Evolutionary conservation across 1,284 basidiomycete genomes (phyloP), one percentile per base, ranked within the genome.

Genomic region (Dichomitus squalens): DNA sequence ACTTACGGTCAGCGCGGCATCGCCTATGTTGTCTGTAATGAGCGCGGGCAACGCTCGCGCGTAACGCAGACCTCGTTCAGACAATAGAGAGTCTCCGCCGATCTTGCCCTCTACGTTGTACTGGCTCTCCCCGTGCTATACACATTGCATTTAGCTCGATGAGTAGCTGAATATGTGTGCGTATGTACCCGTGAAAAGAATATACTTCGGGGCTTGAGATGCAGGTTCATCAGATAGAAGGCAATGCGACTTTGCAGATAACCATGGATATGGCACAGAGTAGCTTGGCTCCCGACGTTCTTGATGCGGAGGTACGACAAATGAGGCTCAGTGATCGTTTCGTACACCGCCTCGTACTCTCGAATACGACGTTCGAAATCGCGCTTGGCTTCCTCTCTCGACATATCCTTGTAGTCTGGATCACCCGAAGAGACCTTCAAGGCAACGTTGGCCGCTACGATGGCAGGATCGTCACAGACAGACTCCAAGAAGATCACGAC

Each of bases 161-260:
- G 21, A 53, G 47, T 20, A 43, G 38, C 27, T 12, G 54, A 16
- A 52, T 65, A 25, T 29, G 27, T 35, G 16, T 11, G 21, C 35
- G 8, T 16, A 75, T 84, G 68, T 68, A 96, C 95, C 66, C 97
- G 79, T 7, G 97, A 98, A 65, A 99, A 87, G 75, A 96, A 99
- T 66, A 99, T 98, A 72, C 91, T 95, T 59, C 97, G 82, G 12
- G 97, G 96, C 68, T 98, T 97, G 62, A 99, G 79, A 72, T 99
- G 97, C 66, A 98, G 74, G 75, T 99, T 99, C 96, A 98, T 98
- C 57, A 99, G 80, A 75, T 97, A 99, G 76, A 98, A 99, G 3
- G 95, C 96, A 64, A 99, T 96, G 35, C 97, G 88, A 79, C 92
- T 95, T 71, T 97, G 94, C 59, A 99, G 77, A 70, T 99, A 99